Base-by-base conservation (phyloP, 1,284 basidiomycete genomes). In the Somion occarium region DNA sequence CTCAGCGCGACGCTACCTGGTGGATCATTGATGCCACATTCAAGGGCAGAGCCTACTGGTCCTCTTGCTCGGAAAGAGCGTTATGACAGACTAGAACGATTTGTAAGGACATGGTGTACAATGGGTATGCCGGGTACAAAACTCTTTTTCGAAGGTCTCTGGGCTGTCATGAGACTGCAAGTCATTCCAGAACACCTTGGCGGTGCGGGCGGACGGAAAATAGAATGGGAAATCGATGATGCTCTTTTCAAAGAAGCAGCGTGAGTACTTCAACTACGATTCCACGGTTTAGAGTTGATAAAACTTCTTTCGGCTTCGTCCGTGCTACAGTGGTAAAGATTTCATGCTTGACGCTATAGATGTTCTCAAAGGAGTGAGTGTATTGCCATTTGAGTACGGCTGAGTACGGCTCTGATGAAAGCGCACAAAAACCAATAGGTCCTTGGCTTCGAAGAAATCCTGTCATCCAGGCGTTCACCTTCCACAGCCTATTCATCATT, bases 321-420 rank as follows among this genome's bases (percentile, higher is more conserved):
- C 55, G 53, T 44, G 46, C 50, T 41, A 53, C 66, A 90, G 88
- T 64, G 88, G 88, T 53, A 89, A 88, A 69, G 82, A 88, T 58
- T 89, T 91, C 62, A 90, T 91, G 85, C 72, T 86, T 42, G 88
- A 90, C 68, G 86, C 85, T 13, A 82, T 90, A 52, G 83, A 89
- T 59, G 70, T 89, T 46, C 79, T 91, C 59, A 91, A 91, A 80
- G 88, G 88, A 61, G 88, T 88, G 59, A 61, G 82, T 51, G 5
- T 11, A 15, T 45, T 19, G 11, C 30, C 9, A 24, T 49, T 38
- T 43, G 43, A 22, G 13, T 43, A 24, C 7, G 43, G 30, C 37
- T 38, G 12, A 38, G 22, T 11, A 19, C 15, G 13, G 50, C 11
- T 44, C 30, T 54, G 42, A 41, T n/a, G n/a, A n/a, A n/a, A n/a